phyloP scores from a whole-genome alignment of 2,329 filamentous ascomycete species.

The Fusarium sp. region DNA sequence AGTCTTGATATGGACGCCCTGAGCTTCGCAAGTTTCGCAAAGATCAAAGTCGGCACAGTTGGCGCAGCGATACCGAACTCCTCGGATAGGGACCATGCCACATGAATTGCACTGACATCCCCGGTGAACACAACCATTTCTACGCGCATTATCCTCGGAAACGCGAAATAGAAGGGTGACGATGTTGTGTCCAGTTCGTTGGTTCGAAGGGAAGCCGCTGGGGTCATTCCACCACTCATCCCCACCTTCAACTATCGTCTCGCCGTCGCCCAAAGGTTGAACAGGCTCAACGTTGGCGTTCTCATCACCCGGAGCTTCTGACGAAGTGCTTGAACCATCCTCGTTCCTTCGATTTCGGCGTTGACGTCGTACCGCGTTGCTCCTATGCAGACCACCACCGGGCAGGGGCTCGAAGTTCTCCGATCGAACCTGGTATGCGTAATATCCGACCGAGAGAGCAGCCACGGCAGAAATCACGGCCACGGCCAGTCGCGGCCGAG shows the following conservation, averaged over 20 bases:
- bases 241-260: conserved; percentile 59
- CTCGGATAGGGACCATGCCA: conserved; percentile 88
- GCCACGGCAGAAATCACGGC: conserved; percentile 69
- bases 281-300: conserved; percentile 55
- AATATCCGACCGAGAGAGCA: conserved; percentile 71
- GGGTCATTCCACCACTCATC: conserved; percentile 69
- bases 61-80: conserved; percentile 92
- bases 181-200: conserved; percentile 80
- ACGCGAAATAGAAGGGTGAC: conserved; percentile 91
- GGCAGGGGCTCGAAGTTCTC: conserved; percentile 42
- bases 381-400: conserved; percentile 69
- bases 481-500: conserved; percentile 69
- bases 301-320: conserved; percentile 62
- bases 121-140: conserved; percentile 91
- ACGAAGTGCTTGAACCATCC: conserved; percentile 60
- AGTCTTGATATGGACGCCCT: conserved; percentile 84
- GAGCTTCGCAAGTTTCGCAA: conserved; percentile 91
- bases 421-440: conserved; percentile 64
- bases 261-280: conserved; percentile 55
- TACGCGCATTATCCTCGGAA: conserved; percentile 90
- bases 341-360: conserved; percentile 56
- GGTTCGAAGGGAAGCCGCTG: conserved; percentile 57
- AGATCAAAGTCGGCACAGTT: conserved; percentile 98
- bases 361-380: conserved; percentile 75
- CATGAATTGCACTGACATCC: conserved; percentile 95